Base-by-base conservation (phyloP, 2,329 filamentous ascomycete species). In the Botrytis tulipae region DNA sequence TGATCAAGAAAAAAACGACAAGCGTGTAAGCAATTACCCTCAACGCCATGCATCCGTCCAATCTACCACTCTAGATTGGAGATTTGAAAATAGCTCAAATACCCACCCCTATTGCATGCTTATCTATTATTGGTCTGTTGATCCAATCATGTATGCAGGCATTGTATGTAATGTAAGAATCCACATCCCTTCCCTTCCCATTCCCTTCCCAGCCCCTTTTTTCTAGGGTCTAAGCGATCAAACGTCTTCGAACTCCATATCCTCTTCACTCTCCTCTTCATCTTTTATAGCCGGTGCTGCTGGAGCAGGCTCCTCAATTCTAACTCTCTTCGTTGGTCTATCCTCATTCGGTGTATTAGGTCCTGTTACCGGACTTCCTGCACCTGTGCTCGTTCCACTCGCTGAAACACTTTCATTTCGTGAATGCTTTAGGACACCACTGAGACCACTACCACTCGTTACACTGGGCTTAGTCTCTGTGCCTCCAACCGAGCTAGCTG, bases 231-330 rank as follows among this genome's bases (percentile, higher is more conserved):
- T 42, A 57, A 42, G 35, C 12, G 20, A 37, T 77, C 75, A 82
- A 66, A 89, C 87, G 78, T 90, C 88, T 77, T 89, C 88, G 80
- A 90, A 90, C 77, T 89, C 87, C 75, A 89, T 80, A 40, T 86
- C 87, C 44, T 87, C 86, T 37, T 88, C 87, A 42, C 84, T 85
- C 20, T 86, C 85, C n/a, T 80, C 79, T 66, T 86, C 85, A 42
- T 84, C 84, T 9, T 82, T 73, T 40, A 72, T 82, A 46, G 82
- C 77, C 7, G 73, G 63, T 25, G 81, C 79, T 48, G 40, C 48
- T 29, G 62, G 48, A 60, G 62, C 48, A 73, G 75, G 84, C 82
- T 75, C 84, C 81, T 91, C 89, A 29, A 91, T 80, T 81, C 90
- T 91, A 62, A 89, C 85, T 75, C 87, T 87, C 83, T 93, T 93